Conservation (phyloP, 768 basidiomycete species). For the Amanita subjunquillea region DNA sequence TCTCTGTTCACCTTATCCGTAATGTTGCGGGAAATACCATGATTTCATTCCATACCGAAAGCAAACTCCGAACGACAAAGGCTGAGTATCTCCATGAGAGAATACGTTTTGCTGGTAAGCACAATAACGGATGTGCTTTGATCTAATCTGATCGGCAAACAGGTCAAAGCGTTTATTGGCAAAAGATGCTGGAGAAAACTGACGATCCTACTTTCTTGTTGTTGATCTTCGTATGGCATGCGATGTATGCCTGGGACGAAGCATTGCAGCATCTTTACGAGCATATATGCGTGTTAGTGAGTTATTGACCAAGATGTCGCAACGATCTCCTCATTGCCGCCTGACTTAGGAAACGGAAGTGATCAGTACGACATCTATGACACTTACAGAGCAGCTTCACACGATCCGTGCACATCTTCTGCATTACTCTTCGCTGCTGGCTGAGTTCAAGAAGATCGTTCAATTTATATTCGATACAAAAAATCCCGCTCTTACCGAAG, state of each 20-base stretch:
- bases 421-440: conserved; percentile 44
- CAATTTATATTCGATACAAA: conserved; percentile 36
- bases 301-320: conserved; percentile 6
- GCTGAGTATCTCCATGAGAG: conserved; percentile 34
- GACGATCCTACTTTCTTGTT: conserved; percentile 47
- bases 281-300: conserved; percentile 39
- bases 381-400: conserved; percentile 43
- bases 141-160: conserved; percentile 2
- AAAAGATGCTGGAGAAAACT: conserved; percentile 27
- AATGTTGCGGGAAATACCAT: conserved; percentile 33
- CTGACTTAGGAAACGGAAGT: conserved; percentile 35
- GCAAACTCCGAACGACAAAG: conserved; percentile 25
- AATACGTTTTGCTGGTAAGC: conserved; percentile 34
- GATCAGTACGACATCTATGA: conserved; percentile 28
- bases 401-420: conserved; percentile 51
- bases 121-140: neutral
- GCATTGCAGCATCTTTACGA: conserved; percentile 41
- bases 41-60: conserved; percentile 36
- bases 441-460: conserved; percentile 44
- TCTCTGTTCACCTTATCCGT: conserved; percentile 41
- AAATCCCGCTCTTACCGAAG: conserved; percentile 39
- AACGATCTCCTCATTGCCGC: neutral
- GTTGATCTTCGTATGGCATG: conserved; percentile 46
- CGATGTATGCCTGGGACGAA: conserved; percentile 55
- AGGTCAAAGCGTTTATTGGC: conserved; percentile 39